Percentiles rank a stretch among this genome's conserved stretches.
These are phyloP conservation scores for Metschnikowia picachoensis DNA, from an alignment of 805 yeast species.

Conservation along the genomic window DNA sequence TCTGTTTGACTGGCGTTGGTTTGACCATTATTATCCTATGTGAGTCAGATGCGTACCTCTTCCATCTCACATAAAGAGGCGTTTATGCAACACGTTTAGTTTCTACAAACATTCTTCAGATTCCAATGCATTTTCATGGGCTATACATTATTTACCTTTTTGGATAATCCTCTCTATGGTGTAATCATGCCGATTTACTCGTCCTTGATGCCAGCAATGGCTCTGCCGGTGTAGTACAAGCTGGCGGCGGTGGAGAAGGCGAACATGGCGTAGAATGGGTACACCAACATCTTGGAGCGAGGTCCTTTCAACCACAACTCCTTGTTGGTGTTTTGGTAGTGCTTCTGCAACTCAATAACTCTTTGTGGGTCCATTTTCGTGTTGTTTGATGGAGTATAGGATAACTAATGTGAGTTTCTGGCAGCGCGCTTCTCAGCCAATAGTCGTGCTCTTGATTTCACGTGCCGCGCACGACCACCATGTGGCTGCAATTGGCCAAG, in stretches of 20 bases:
- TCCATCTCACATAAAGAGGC: no score
- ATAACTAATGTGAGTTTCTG: neutral
- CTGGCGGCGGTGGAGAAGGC: conserved; percentile 64
- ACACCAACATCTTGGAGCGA: conserved; percentile 60
- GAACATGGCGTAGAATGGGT: conserved; percentile 77
- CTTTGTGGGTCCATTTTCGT: conserved; percentile 43
- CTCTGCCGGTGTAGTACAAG: conserved; percentile 68
- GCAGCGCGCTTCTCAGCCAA: conserved; percentile 14
- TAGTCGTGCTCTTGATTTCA: conserved; percentile 7
- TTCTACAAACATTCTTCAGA: neutral
- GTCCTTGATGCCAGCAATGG: conserved; percentile 60
- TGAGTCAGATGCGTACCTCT: no score
- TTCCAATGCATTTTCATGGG: conserved; percentile 1
- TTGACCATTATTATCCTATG: no score
- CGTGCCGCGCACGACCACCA: conserved; percentile 12
- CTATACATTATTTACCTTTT: conserved; percentile 6
- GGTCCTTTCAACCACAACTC: conserved; percentile 44
- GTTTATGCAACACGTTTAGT: no score
- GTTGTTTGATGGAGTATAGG: neutral
- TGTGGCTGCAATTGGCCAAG: neutral
- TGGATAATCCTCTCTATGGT: neutral
- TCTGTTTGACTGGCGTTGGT: neutral
- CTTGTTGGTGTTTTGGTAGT: conserved; percentile 40
- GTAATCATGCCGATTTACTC: conserved; percentile 9
- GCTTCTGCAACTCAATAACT: conserved; percentile 43